Base-by-base conservation (phyloP, 2,329 filamentous ascomycete genomes). In the Penicillium rolfsii region DNA sequence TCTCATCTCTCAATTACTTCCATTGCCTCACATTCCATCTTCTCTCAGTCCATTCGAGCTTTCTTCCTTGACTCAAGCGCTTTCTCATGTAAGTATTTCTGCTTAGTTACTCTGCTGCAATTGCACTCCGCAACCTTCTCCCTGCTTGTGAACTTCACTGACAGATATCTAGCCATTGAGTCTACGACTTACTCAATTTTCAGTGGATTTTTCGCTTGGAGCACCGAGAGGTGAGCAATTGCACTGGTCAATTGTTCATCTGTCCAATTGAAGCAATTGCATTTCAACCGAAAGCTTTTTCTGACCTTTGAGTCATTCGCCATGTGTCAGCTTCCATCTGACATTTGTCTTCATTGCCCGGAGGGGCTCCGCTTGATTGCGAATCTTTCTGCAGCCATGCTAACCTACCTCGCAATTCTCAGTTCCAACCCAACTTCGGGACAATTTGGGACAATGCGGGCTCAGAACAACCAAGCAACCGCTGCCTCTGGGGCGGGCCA, bases 401-500 rank as follows among this genome's bases (percentile, higher is more conserved):
- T 52, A 8, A 52, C 50, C 28, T 2, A 4, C 5, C n/a, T 22
- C 12, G 5, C 28, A 33, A 33, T 19, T 5, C 22, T 11, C 36
- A 38, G 36, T 19, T 54, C 8, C 6, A 9, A 16, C 19, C 19
- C 22, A 8, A n/a, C 1, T n/a, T 16, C 4, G 9, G n/a, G 35
- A 26, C 14, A 11, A 9, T 11, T 33, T 52, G 35, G 11, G 56
- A 60, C 41, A 22, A 74, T 75, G 70, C 69, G 69, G 58, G 46
- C 59, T 38, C 71, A 73, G 46, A 49, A 35, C 48, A 69, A 70
- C 43, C 65, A 67, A 52, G 67, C 69, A 46, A 60, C 67, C 54
- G 62, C 60, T 40, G 64, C 71, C 28, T 58, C 63, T 26, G 73
- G 76, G 22, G 59, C 69, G 53, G 61, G 56, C 26, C 69, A 67